Base-by-base conservation (phyloP, 441 rosid genomes). In the Breynia disticha region DNA sequence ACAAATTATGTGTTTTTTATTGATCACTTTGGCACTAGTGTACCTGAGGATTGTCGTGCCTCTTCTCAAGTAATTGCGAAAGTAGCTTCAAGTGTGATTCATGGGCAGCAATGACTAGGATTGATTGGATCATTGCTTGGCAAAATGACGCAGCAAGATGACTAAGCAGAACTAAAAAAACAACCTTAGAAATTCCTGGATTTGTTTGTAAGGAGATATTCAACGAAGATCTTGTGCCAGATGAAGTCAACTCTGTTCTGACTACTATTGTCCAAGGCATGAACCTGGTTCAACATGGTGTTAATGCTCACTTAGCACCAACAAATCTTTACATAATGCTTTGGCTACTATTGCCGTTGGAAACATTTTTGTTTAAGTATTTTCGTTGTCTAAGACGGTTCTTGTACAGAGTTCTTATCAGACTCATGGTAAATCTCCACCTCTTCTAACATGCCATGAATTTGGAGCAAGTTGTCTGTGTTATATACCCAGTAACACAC, bases 151-250 rank as follows among this genome's bases (percentile, higher is more conserved):
- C 83, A 76, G 66, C 81, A 66, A 76, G 85, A 73, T 51, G 75
- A 73, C 48, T 67, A 76, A 32, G 71, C 83, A 28, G 69, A 68
- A 42, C 57, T 86, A 71, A 89, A 89, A 66, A 90, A 71, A 82
- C 96, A 1, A 90, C 96, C 3, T 58, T 87, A 38, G 98, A 90
- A 68, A 72, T 95, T 46, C 83, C 85, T 41, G 98, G 98, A 16
- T 90, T 81, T 66, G 79, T 90, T 54, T 90, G 98, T 61, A 96
- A 90, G 63, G 95, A 80, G 67, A 86, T 87, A 56, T 85, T 90
- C 11, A 84, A 83, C 60, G 74, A 83, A 60, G 87, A 80, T 69
- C 83, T 88, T 19, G 78, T 70, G 59, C 95, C 86, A 66, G 88
- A 84, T 44, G 95, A 86, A 67, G 96, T 90, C 52, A 37, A 37